Percentiles rank a stretch among this genome's conserved stretches.
These are phyloP conservation scores for Phaseolus lunatus DNA, from an alignment of 306 rosid genomes.

Conservation along the genomic window DNA sequence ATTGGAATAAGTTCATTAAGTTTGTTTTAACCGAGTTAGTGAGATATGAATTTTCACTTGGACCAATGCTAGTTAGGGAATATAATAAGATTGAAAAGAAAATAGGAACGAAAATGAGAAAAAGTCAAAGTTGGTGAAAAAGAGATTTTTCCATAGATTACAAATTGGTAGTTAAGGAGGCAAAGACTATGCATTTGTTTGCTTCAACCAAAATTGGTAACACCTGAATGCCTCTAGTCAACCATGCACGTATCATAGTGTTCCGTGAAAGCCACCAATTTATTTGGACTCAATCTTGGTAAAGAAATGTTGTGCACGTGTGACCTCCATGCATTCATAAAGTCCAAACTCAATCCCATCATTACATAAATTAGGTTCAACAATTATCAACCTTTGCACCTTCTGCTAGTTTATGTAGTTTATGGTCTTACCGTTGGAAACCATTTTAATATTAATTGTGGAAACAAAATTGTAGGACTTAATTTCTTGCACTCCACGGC, in stretches of 20 bases:
- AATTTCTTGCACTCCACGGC: conserved; percentile 40
- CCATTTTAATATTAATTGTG: not conserved
- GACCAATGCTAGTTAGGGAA: not conserved
- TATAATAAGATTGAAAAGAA: not conserved
- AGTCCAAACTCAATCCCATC: conserved; percentile 32
- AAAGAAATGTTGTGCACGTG: conserved; percentile 30
- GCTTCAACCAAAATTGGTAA: not conserved
- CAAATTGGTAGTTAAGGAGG: conserved; percentile 40
- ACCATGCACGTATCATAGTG: conserved; percentile 16
- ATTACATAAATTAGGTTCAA: not conserved
- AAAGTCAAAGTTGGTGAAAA: conserved; percentile 11
- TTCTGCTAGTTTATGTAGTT: not conserved
- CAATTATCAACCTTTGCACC: not conserved
- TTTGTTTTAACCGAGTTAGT: no score
- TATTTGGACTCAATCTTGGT: not conserved
- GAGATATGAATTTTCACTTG: no score
- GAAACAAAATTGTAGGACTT: not conserved
- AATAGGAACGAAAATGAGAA: not conserved
- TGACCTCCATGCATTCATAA: conserved; percentile 11
- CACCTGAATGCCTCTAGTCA: conserved; percentile 11
- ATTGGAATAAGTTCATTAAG: no score
- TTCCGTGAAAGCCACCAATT: conserved; percentile 25
- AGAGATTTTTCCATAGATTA: conserved; percentile 36
- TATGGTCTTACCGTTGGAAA: not conserved
- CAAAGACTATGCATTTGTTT: conserved; percentile 44